Conservation (phyloP, 2,329 filamentous ascomycete genomes). For the Tolypocladium ovalisporum region DNA sequence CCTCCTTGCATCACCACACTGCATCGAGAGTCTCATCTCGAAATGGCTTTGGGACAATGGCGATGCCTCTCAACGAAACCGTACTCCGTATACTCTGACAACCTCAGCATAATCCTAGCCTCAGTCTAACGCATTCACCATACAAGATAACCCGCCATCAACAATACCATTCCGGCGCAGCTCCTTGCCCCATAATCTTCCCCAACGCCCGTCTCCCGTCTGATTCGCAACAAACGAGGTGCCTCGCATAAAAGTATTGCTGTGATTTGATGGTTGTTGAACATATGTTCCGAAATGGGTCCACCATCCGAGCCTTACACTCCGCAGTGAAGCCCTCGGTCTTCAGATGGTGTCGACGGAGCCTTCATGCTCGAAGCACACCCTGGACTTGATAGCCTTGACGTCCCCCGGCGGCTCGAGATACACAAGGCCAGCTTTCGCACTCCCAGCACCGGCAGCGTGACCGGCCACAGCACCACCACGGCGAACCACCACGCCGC, state of each 20-base stretch:
- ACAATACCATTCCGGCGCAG: no score
- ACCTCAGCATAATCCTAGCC: background rate
- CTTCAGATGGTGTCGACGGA: no score
- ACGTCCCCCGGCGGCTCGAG: slow-evolving; percentile 31
- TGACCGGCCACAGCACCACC: slow-evolving; percentile 38
- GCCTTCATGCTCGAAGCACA: background rate
- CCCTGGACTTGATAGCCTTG: slow-evolving; percentile 14
- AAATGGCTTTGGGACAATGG: no score
- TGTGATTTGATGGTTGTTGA: no score
- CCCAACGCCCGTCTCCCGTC: background rate
- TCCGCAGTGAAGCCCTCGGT: no score
- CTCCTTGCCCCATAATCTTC: background rate
- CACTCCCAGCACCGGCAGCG: slow-evolving; percentile 56
- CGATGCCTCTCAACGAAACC: no score
- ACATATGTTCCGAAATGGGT: background rate
- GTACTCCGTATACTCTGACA: no score
- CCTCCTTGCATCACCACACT: background rate
- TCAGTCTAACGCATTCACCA: background rate
- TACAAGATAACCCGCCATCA: background rate
- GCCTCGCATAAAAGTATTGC: background rate
- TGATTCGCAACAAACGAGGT: background rate
- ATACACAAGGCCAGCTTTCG: slow-evolving; percentile 63
- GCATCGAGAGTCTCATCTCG: no score
- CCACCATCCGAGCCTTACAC: background rate
- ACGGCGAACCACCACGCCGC: slow-evolving; percentile 17